phyloP scores from a whole-genome alignment of 2,329 filamentous ascomycete species.

The Diaporthe vaccinii region DNA sequence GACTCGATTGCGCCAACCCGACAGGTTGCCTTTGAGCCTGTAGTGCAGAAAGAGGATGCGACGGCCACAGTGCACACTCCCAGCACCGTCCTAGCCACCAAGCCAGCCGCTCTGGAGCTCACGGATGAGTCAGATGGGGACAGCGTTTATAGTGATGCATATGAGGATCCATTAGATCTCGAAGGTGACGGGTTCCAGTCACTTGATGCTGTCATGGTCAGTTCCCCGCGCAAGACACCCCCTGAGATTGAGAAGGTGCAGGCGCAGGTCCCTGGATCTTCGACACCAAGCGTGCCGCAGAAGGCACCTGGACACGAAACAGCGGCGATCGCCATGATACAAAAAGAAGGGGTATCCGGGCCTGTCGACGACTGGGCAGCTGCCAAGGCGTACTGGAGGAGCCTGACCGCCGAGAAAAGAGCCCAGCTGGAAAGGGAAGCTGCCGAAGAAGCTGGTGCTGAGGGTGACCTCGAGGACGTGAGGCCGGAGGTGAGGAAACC shows the following conservation, averaged over 20 bases:
- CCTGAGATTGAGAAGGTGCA: slow-evolving; percentile 16
- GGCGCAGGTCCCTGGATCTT: not conserved
- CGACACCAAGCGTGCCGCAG: slow-evolving; percentile 13
- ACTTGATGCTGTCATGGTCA: slow-evolving; percentile 78
- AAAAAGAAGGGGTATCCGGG: slow-evolving; percentile 16
- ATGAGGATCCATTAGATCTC: slow-evolving; percentile 77
- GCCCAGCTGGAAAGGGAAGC: slow-evolving; percentile 72
- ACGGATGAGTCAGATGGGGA: slow-evolving; percentile 58
- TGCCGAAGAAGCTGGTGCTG: slow-evolving; percentile 64
- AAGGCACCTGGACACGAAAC: not conserved
- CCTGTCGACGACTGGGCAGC: slow-evolving; percentile 72
- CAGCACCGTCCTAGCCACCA: slow-evolving; percentile 44
- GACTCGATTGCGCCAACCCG: slow-evolving; percentile 35
- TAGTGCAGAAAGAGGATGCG: slow-evolving; percentile 42
- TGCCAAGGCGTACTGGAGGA: slow-evolving; percentile 78
- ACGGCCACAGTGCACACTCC: slow-evolving; percentile 42
- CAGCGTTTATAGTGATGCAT: slow-evolving; percentile 82
- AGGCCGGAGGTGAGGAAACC: slow-evolving; percentile 53
- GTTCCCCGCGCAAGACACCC: slow-evolving; percentile 57
- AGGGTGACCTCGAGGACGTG: slow-evolving; percentile 58
- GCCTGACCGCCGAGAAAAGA: slow-evolving; percentile 73
- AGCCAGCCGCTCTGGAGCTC: slow-evolving; percentile 53
- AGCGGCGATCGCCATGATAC: not conserved
- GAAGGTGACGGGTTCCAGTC: slow-evolving; percentile 79
- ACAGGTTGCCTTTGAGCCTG: slow-evolving; percentile 44